phyloP scores from a whole-genome alignment of 2,329 filamentous ascomycete genomes.

The Diaporthe citrichinensis region DNA sequence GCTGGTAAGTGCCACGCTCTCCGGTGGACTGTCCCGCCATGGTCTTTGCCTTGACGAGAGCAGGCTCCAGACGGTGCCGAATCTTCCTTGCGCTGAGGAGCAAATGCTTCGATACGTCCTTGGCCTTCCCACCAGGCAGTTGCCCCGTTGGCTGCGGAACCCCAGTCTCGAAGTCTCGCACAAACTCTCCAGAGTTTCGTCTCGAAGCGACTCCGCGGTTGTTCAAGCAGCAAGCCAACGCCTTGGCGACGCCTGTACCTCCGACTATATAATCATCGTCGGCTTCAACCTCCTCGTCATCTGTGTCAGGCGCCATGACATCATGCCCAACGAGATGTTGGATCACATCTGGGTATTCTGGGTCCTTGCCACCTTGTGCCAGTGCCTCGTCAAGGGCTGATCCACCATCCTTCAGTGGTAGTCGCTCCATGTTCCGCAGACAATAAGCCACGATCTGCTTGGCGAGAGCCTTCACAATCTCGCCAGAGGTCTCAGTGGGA shows the following conservation, averaged over 20 bases:
- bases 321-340: constrained; percentile 87
- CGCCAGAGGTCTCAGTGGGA: constrained; percentile 83
- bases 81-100: constrained; percentile 92
- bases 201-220: constrained; percentile 79
- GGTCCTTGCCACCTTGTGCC: constrained; percentile 45
- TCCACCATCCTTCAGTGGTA: constrained; percentile 71
- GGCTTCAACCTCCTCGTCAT: constrained; percentile 78
- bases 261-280: constrained; percentile 97
- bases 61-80: constrained; percentile 83
- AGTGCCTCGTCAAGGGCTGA: constrained; percentile 58
- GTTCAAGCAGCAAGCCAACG: constrained; percentile 88
- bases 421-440: constrained; percentile 88
- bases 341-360: constrained; percentile 82
- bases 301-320: constrained; percentile 60
- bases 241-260: constrained; percentile 94
- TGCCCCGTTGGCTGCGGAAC: constrained; percentile 59
- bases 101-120: constrained; percentile 93
- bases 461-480: constrained; percentile 91
- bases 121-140: constrained; percentile 74
- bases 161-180: constrained; percentile 66
- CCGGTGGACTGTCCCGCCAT: constrained; percentile 67
- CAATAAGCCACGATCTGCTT: constrained; percentile 97
- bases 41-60: constrained; percentile 80
- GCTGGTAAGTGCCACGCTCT: constrained; percentile 79
- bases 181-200: constrained; percentile 65